phyloP scores from a whole-genome alignment of 2,329 filamentous ascomycete genomes.

The Ophiostoma ulmi region DNA sequence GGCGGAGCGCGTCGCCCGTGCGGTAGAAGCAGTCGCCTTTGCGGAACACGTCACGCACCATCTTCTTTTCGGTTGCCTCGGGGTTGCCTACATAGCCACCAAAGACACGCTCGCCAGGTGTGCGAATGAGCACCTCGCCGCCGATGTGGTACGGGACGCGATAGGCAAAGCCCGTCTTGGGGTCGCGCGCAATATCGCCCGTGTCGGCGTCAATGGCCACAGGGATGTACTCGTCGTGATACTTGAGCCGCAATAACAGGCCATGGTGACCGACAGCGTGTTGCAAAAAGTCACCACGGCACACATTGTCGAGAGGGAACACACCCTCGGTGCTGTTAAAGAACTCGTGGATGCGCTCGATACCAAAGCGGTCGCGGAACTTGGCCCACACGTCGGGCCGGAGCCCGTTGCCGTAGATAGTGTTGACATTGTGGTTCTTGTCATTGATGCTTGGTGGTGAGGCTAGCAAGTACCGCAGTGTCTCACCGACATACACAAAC shows the following conservation, averaged over 20 bases:
- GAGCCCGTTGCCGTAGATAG: slow-evolving; percentile 62
- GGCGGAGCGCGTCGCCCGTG: slow-evolving; percentile 60
- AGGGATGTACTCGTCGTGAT: slow-evolving; percentile 55
- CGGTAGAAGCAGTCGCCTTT: slow-evolving; percentile 66
- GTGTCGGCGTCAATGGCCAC: slow-evolving; percentile 65
- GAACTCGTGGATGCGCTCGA: slow-evolving; percentile 63
- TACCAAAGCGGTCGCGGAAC: slow-evolving; percentile 59
- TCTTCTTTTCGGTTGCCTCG: slow-evolving; percentile 62
- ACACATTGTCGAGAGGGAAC: slow-evolving; percentile 56
- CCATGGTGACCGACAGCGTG: slow-evolving; percentile 69
- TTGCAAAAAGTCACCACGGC: slow-evolving; percentile 56
- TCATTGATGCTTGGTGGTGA: slow-evolving; percentile 55
- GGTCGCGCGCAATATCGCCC: slow-evolving; percentile 60
- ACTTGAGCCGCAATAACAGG: slow-evolving; percentile 48
- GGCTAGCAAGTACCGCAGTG: slow-evolving; percentile 66
- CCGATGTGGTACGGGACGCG: slow-evolving; percentile 61
- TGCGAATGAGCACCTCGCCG: slow-evolving; percentile 68
- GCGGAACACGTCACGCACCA: slow-evolving; percentile 57
- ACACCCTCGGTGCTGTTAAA: slow-evolving; percentile 74
- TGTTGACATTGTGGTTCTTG: slow-evolving; percentile 51
- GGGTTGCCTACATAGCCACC: slow-evolving; percentile 66
- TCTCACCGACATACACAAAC: slow-evolving; percentile 76
- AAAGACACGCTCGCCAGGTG: slow-evolving; percentile 55
- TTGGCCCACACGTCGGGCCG: slow-evolving; percentile 63
- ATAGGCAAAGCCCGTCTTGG: slow-evolving; percentile 61